phyloP scores from a whole-genome alignment of 192 early-diverging fungal genomes.

The Gonapodya prolifera region DNA sequence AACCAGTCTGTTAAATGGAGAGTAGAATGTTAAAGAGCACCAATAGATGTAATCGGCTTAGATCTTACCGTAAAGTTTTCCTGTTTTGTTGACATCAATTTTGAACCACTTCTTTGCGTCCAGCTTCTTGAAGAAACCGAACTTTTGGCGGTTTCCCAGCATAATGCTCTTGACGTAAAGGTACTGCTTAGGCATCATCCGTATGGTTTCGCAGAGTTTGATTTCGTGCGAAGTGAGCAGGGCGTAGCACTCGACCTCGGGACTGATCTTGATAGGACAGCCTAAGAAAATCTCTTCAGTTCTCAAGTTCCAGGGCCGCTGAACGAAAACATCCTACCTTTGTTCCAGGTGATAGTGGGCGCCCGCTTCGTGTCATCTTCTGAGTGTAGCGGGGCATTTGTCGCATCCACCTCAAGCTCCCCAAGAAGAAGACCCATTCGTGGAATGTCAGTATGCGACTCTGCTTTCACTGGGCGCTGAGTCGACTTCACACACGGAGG shows the following conservation, averaged over 20 bases:
- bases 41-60: no score
- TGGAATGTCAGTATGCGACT: no score
- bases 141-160: not conserved
- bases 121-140: conserved; percentile 67
- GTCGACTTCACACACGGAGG: no score
- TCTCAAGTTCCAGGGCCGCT: not conserved
- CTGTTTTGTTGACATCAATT: conserved; percentile 84
- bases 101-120: conserved; percentile 82
- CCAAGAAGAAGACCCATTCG: no score
- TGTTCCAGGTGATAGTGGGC: not conserved
- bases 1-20: no score
- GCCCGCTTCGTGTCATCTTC: not conserved
- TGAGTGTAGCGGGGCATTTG: no score
- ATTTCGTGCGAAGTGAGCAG: not conserved
- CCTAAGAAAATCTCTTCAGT: not conserved
- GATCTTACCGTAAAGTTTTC: conserved; percentile 2
- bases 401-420: no score
- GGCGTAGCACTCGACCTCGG: not conserved
- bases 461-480: no score
- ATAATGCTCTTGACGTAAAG: not conserved
- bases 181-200: not conserved
- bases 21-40: no score
- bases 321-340: no score
- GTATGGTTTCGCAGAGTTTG: not conserved
- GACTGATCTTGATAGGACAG: not conserved